Conservation (phyloP, 768 basidiomycete genomes). For the Suillus subluteus region DNA sequence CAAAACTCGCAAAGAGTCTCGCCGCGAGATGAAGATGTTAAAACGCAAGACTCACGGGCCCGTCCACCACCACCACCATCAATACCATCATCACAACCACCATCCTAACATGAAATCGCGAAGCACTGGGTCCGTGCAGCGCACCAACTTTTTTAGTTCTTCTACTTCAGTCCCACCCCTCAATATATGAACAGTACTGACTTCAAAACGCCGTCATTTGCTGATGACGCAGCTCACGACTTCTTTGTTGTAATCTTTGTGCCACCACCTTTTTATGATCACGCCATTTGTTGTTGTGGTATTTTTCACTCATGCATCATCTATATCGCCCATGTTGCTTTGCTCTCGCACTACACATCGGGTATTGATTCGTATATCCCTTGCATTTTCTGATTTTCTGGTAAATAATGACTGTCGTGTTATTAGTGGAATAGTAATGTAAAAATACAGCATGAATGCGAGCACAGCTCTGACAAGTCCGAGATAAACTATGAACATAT, state of each 20-base stretch:
- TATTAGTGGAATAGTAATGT: constrained; percentile 10
- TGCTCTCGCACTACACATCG: not conserved
- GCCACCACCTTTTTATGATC: constrained; percentile 7
- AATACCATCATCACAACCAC: constrained; percentile 57
- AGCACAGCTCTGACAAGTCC: constrained; percentile 7
- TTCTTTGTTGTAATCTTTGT: constrained; percentile 9
- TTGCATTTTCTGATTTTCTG: constrained; percentile 1
- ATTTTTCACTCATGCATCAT: not conserved
- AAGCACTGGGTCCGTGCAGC: constrained; percentile 57
- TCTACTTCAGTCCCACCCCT: constrained; percentile 31
- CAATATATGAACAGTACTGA: constrained; percentile 27
- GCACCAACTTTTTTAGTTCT: constrained; percentile 42
- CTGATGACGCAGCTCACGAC: not conserved
- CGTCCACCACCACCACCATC: constrained; percentile 44
- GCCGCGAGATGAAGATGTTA: constrained; percentile 68
- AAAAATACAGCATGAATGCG: constrained; percentile 8
- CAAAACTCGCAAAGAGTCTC: constrained; percentile 66
- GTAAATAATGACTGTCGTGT: not conserved
- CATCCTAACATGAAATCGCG: constrained; percentile 69
- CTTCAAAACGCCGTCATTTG: not conserved
- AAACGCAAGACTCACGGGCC: constrained; percentile 61
- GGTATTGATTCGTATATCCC: constrained; percentile 5
- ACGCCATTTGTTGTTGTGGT: not conserved
- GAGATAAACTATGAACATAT: constrained; percentile 5
- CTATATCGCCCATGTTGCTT: constrained; percentile 1